Conservation (phyloP, 108 stramenopile genomes). For the Nitzschia sp. region DNA sequence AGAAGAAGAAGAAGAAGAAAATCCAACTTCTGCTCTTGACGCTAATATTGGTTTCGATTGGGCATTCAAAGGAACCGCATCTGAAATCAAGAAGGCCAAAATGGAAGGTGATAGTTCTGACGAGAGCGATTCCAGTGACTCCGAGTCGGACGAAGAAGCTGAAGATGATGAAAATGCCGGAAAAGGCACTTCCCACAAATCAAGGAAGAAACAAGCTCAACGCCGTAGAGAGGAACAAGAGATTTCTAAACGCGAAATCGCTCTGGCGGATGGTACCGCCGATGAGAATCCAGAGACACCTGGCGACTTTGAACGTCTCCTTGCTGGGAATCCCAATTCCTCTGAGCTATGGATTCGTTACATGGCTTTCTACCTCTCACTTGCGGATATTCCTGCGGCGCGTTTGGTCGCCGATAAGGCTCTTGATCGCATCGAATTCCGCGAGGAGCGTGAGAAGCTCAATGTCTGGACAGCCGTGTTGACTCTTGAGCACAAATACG, state of each 20-base stretch:
- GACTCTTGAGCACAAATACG: constrained; percentile 93
- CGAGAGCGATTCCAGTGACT: constrained; percentile 42
- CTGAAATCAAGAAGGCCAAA: neutral
- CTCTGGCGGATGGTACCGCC: constrained; percentile 88
- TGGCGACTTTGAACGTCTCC: constrained; percentile 94
- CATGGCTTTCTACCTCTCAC: constrained; percentile 95
- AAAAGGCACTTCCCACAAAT: constrained; percentile 61
- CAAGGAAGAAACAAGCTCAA: constrained; percentile 75
- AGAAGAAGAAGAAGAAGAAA: constrained; percentile 25
- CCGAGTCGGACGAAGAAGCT: constrained; percentile 37
- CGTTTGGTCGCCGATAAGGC: constrained; percentile 89
- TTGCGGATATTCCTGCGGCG: constrained; percentile 91
- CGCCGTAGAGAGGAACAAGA: constrained; percentile 76
- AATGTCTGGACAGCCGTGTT: constrained; percentile 96
- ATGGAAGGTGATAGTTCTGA: constrained; percentile 32
- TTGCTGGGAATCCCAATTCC: constrained; percentile 88
- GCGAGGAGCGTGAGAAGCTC: constrained; percentile 87
- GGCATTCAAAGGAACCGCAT: constrained; percentile 29
- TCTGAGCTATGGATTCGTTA: constrained; percentile 94
- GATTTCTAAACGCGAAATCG: constrained; percentile 70
- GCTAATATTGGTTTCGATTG: constrained; percentile 87
- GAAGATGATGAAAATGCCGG: constrained; percentile 54
- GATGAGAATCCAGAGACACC: constrained; percentile 88
- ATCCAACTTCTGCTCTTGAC: constrained; percentile 48
- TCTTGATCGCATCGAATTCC: constrained; percentile 89